Percentiles rank a stretch among this genome's conserved stretches.
Conservation (phyloP, 108 stramenopile genomes). For the Cylindrotheca fusiformis region DNA sequence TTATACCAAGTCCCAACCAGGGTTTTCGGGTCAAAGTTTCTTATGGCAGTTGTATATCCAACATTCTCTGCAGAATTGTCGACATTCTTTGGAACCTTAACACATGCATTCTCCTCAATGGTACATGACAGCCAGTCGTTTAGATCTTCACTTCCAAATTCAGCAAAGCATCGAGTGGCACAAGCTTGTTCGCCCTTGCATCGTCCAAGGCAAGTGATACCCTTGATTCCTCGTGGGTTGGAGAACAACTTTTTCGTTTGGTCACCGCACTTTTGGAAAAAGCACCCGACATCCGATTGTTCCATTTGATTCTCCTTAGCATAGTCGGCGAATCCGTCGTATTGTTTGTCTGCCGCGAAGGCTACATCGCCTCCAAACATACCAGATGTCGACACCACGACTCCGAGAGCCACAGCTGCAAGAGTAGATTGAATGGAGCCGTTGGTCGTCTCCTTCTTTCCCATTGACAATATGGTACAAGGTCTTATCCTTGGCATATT, state of each 20-base stretch:
- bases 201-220: constrained; percentile 79
- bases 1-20: constrained; percentile 94
- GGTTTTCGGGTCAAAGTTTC: constrained; percentile 70
- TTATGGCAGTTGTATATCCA: constrained; percentile 46
- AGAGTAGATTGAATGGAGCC: constrained; percentile 8
- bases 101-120: constrained; percentile 87
- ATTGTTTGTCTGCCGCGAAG: constrained; percentile 34
- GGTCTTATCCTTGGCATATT: too few relatives aligned
- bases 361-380: constrained; percentile 20
- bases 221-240: constrained; percentile 88
- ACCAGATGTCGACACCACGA: constrained; percentile 9
- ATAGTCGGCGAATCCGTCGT: constrained; percentile 84
- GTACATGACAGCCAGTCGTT: constrained; percentile 83
- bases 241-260: constrained; percentile 73
- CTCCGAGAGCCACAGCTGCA: constrained; percentile 11
- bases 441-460: not conserved
- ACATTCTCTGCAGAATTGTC: constrained; percentile 75
- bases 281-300: constrained; percentile 78
- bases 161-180: constrained; percentile 85
- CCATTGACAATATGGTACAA: constrained; percentile 3
- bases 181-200: constrained; percentile 92
- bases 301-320: constrained; percentile 86
- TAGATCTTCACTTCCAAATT: constrained; percentile 67
- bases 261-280: constrained; percentile 76
- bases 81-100: constrained; percentile 77